Evolutionary conservation across 1,284 basidiomycete genomes (phyloP).

Genomic region (Moesziomyces parantarcticus): DNA sequence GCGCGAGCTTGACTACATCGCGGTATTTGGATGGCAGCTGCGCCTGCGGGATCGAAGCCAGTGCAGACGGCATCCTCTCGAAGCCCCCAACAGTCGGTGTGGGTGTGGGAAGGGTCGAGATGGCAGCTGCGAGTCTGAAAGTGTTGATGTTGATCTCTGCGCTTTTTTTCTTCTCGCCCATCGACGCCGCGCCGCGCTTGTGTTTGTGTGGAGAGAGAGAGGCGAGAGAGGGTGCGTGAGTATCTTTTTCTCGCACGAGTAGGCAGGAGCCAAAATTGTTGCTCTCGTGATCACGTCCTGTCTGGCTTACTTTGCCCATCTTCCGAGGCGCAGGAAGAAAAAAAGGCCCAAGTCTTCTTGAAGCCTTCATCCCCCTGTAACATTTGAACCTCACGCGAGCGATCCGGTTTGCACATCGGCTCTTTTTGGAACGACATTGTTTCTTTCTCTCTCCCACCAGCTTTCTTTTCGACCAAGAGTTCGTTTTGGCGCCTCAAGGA

Average conservation of each 20-base stretch:
- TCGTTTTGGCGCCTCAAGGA: background rate
- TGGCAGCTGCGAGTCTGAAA: background rate
- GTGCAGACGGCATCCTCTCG: slow-evolving; percentile 23
- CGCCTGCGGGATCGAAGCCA: slow-evolving; percentile 40
- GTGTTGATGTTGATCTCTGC: slow-evolving; percentile 18
- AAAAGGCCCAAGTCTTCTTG: slow-evolving; percentile 24
- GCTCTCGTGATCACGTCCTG: slow-evolving; percentile 17
- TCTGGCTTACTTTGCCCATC: too few species aligned
- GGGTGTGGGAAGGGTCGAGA: background rate
- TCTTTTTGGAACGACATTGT: slow-evolving; percentile 1
- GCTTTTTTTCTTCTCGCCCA: slow-evolving; percentile 2
- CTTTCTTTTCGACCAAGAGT: too few species aligned
- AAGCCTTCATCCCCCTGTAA: too few species aligned
- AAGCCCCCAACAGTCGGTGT: background rate
- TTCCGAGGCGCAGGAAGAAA: slow-evolving; percentile 15
- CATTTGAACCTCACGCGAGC: too few species aligned
- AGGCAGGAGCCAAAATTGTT: too few species aligned
- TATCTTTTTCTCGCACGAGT: slow-evolving; percentile 33
- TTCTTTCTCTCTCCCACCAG: background rate
- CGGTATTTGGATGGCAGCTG: slow-evolving; percentile 45
- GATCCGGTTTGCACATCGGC: too few species aligned
- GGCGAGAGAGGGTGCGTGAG: background rate
- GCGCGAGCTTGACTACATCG: slow-evolving; percentile 46
- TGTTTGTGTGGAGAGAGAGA: slow-evolving; percentile 15
- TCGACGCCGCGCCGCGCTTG: too few species aligned